Evolutionary conservation across 208 protist genomes (phyloP).

Genomic region (Vickermania spadyakhi): DNA sequence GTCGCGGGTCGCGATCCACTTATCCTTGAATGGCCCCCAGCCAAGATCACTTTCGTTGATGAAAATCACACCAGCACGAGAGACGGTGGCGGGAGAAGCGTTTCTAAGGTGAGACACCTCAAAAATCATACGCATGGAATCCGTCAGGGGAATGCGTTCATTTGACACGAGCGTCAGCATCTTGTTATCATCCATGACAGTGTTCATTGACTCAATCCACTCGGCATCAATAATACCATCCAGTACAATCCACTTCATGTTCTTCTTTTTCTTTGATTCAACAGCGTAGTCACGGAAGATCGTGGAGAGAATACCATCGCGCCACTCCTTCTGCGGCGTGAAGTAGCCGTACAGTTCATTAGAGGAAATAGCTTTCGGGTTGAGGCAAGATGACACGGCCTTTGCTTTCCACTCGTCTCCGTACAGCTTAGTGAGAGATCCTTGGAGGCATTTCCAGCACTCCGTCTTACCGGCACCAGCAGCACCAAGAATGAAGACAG

Average conservation of each 20-base stretch:
- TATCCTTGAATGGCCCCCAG: slow-evolving; percentile 95
- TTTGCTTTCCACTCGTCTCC: slow-evolving; percentile 90
- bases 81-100: slow-evolving; percentile 97
- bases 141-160: slow-evolving; percentile 97
- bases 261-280: slow-evolving; percentile 92
- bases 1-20: slow-evolving; percentile 89
- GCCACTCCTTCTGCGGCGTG: slow-evolving; percentile 95
- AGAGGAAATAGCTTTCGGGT: slow-evolving; percentile 98
- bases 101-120: slow-evolving; percentile 96
- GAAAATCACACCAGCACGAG: slow-evolving; percentile 96
- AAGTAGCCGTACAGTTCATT: slow-evolving; percentile 99
- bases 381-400: slow-evolving; percentile 88
- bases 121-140: slow-evolving; percentile 98
- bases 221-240: slow-evolving; percentile 98
- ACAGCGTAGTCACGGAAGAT: slow-evolving; percentile 96
- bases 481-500: slow-evolving; percentile 96
- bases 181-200: slow-evolving; percentile 99
- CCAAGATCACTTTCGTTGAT: slow-evolving; percentile 97
- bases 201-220: slow-evolving; percentile 99
- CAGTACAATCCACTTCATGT: slow-evolving; percentile 97
- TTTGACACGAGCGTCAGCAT: slow-evolving; percentile 98
- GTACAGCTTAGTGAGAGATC: slow-evolving; percentile 86
- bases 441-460: slow-evolving; percentile 94
- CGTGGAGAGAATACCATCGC: slow-evolving; percentile 91
- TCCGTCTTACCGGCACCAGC: slow-evolving; percentile 96